Percentiles rank a stretch among this genome's conserved stretches.
Evolutionary conservation across 176 grass and related monocot species (phyloP).

Genomic region (Aegilops bicornis): DNA sequence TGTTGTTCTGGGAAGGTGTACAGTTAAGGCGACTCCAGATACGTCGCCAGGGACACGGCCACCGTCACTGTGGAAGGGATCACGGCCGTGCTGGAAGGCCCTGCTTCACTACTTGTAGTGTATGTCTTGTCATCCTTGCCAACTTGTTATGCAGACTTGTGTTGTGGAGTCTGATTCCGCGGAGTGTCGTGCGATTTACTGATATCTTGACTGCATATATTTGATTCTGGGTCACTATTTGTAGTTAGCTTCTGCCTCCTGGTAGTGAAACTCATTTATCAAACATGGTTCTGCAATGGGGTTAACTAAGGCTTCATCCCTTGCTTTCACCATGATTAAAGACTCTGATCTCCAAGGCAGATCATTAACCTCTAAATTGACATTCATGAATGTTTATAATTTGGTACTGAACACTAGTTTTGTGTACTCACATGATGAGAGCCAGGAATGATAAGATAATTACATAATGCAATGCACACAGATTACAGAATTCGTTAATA

Average conservation of each 20-base stretch:
- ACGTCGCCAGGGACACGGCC: conserved; percentile 66
- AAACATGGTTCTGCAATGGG: background rate
- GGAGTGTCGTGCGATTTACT: no score
- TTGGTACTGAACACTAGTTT: background rate
- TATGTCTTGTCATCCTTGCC: conserved; percentile 19
- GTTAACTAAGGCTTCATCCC: background rate
- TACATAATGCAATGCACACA: background rate
- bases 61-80: conserved; percentile 84
- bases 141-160: background rate
- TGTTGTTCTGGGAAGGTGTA: conserved; percentile 76
- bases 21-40: conserved; percentile 91
- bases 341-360: background rate
- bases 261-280: background rate
- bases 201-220: background rate
- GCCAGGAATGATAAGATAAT: background rate
- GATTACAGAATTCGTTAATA: background rate
- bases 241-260: background rate
- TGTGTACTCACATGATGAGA: background rate
- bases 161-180: no score
- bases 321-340: conserved; percentile 2
- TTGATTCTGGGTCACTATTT: background rate
- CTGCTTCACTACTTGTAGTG: conserved; percentile 78
- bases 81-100: conserved; percentile 80
- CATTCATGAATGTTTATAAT: background rate
- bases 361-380: background rate